A percentile compares a stretch with the other conserved stretches of the same genome.
These are phyloP conservation scores for Plasmodium vivax DNA, from an alignment of 169 alveolate genomes.

Conservation along the genomic window DNA sequence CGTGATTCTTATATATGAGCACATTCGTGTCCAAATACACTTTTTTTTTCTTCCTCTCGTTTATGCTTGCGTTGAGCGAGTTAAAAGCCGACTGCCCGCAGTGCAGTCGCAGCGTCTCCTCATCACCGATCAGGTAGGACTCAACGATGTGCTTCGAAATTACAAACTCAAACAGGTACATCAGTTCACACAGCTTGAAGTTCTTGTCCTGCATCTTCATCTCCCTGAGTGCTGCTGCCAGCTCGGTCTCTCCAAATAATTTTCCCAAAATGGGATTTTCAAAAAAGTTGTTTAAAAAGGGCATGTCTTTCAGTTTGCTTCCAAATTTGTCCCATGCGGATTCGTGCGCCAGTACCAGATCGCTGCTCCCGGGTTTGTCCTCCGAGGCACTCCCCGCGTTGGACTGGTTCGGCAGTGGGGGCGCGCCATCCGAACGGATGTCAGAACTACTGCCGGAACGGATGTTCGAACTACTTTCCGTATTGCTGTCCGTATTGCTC, in stretches of 20 bases:
- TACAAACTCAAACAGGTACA: conserved; percentile 87
- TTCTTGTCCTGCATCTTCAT: conserved; percentile 90
- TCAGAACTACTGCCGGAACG: background rate
- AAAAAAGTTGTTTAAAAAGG: conserved; percentile 88
- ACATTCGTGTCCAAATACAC: conserved; percentile 87
- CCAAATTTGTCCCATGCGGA: conserved; percentile 91
- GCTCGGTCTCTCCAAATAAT: conserved; percentile 89
- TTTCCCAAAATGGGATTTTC: conserved; percentile 88
- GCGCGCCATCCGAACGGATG: background rate
- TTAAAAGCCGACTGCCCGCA: conserved; percentile 90
- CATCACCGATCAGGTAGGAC: conserved; percentile 89
- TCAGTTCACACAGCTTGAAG: conserved; percentile 88
- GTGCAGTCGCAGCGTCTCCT: conserved; percentile 86
- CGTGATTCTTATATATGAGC: conserved; percentile 87
- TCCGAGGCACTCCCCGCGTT: background rate
- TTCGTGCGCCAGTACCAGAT: conserved; percentile 82
- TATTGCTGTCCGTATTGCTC: background rate
- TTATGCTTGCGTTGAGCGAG: conserved; percentile 85
- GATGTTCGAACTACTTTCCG: background rate
- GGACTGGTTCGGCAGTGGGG: background rate
- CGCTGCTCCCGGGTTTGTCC: conserved; percentile 26
- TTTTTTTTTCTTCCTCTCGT: conserved; percentile 84
- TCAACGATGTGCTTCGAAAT: conserved; percentile 90
- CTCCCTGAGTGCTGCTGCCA: conserved; percentile 89
- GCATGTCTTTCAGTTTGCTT: conserved; percentile 89